phyloP scores from a whole-genome alignment of 768 basidiomycete genomes.

The Podaxis pistillaris region DNA sequence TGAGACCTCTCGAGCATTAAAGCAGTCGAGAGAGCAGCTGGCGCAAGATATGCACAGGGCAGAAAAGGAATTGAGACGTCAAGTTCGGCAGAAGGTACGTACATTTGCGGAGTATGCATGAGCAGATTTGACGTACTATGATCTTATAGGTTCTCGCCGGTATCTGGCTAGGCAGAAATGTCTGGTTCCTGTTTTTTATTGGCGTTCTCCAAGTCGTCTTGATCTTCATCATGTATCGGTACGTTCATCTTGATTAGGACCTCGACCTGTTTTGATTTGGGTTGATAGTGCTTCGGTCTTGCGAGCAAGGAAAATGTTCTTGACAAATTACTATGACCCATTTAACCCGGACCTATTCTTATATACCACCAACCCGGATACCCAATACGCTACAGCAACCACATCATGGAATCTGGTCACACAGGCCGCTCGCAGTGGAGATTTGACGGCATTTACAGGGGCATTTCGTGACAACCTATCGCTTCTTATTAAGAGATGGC shows the following conservation, averaged over 20 bases:
- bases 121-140: background rate
- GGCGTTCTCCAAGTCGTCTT: constrained; percentile 43
- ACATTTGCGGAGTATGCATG: background rate
- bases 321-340: constrained; percentile 78
- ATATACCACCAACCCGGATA: constrained; percentile 37
- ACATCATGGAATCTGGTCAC: constrained; percentile 23
- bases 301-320: constrained; percentile 55
- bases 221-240: constrained; percentile 59
- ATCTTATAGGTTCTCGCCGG: constrained; percentile 2
- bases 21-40: constrained; percentile 47
- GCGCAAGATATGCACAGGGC: constrained; percentile 37
- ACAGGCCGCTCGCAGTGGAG: constrained; percentile 3
- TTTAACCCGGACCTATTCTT: constrained; percentile 72
- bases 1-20: constrained; percentile 50
- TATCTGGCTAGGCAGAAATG: constrained; percentile 10
- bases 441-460: constrained; percentile 26
- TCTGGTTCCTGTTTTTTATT: constrained; percentile 23
- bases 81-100: constrained; percentile 11
- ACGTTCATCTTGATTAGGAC: constrained; percentile 17
- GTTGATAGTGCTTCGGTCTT: constrained; percentile 41
- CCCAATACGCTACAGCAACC: background rate
- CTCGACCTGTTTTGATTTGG: constrained; percentile 12
- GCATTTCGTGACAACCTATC: constrained; percentile 31
- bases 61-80: constrained; percentile 29
- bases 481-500: constrained; percentile 31